Evolutionary conservation across 2,329 filamentous ascomycete genomes (phyloP), one percentile per base, ranked within the genome.

Genomic region (Fusarium denticulatum): DNA sequence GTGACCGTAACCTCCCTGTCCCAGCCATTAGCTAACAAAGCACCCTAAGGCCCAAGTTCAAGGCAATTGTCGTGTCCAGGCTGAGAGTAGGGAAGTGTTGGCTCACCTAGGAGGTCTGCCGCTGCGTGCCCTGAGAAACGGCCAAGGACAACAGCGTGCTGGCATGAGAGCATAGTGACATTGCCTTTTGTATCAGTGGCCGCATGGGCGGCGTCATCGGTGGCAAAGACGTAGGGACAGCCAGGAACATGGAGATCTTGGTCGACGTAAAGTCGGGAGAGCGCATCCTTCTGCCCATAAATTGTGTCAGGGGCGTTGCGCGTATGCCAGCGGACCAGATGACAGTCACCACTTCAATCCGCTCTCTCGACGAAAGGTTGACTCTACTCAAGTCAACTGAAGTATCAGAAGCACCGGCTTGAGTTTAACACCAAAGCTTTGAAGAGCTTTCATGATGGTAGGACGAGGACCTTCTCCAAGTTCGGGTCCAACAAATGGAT

Each of bases 241-340:
- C 46, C 26, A 9, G 55, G 28, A 5, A 67, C 57, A 3, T 46
- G 62, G 20, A 73, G 71, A n/a, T 73, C 6, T 34, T 49, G 42
- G 26, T 71, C 56, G 7, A 71, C 66, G 12, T 43, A 43, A 20
- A 73, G 50, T 3, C 62, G 62, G n/a, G 30, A 58, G 2, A 71
- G 50, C 4, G 18, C 6, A 5, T 84, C 82, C 28, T 69, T 82
- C 7, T 66, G 22, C 3, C 75, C 78, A 0, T 74, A 62, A n/a
- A 84, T 78, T 24, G 60, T 0, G 82, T 81, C 28, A 84, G 69
- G 1, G 75, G 65, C 0, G 78, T 79, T 4, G 82, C 82, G 20
- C 63, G 63, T 37, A 83, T 71, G 0, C 82, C 82, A 1, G 80
- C 82, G 1, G 83, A 83, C 82, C 83, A 84, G 11, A 84, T 69